These are phyloP conservation scores for Zymoseptoria ardabiliae DNA, from an alignment of 2,329 filamentous ascomycete species.

Conservation along the genomic window DNA sequence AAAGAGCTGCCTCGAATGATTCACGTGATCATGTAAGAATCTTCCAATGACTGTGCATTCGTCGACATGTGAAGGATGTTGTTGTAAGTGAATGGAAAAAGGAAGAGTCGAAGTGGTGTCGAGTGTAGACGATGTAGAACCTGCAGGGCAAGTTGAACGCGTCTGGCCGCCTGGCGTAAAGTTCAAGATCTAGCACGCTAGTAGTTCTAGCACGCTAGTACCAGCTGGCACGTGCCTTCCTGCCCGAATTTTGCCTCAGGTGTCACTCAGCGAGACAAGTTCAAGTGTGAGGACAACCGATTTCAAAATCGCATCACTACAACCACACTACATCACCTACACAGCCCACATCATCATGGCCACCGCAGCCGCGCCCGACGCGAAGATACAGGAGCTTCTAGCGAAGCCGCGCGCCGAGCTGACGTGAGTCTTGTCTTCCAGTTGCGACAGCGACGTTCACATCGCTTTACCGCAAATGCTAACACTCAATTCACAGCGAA, in stretches of 20 bases:
- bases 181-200: not conserved
- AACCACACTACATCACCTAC: not conserved
- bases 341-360: constrained; percentile 19
- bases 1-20: not conserved
- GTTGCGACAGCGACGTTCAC: constrained; percentile 1
- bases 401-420: constrained; percentile 83
- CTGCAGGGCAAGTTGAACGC: not conserved
- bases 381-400: constrained; percentile 61
- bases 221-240: too few species aligned
- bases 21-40: not conserved
- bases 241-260: too few species aligned
- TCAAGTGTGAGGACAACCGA: not conserved
- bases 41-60: not conserved
- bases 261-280: not conserved
- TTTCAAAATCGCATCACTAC: not conserved
- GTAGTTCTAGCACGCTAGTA: not conserved
- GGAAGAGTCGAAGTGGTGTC: not conserved
- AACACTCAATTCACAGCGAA: constrained; percentile 51
- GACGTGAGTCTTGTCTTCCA: constrained; percentile 56
- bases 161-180: not conserved
- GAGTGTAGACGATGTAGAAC: too few species aligned
- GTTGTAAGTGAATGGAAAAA: constrained; percentile 2
- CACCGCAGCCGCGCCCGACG: constrained; percentile 25
- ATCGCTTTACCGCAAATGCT: constrained; percentile 3
- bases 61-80: not conserved